Evolutionary conservation across 2,329 filamentous ascomycete species (phyloP).

Genomic region (Chalaropsis ovoidea): DNA sequence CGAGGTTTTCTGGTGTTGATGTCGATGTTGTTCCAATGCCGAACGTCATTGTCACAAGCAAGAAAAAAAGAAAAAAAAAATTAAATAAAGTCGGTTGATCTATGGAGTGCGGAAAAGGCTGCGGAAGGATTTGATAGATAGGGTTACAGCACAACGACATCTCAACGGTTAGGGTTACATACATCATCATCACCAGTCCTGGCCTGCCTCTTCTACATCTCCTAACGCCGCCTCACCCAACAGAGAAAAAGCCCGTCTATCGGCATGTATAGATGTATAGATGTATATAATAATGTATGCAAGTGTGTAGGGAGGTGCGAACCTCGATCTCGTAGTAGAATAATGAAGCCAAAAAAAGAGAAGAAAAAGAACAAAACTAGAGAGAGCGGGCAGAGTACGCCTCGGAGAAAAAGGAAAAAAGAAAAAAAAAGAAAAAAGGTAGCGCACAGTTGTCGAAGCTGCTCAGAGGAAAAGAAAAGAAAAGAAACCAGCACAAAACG

Average conservation of each 20-base stretch:
- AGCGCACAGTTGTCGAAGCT: too few species aligned
- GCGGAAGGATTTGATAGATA: not conserved
- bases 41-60: not conserved
- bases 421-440: not conserved
- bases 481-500: too few species aligned
- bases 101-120: not conserved
- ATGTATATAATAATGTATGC: not conserved
- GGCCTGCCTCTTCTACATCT: too few species aligned
- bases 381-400: not conserved
- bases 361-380: constrained; percentile 19
- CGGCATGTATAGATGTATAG: not conserved
- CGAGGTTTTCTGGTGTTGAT: not conserved
- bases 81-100: not conserved
- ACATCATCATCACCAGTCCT: not conserved
- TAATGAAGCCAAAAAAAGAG: constrained; percentile 18
- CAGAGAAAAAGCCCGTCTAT: too few species aligned
- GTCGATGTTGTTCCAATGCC: not conserved
- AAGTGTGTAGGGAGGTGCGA: not conserved
- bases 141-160: not conserved
- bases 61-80: not conserved
- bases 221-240: too few species aligned
- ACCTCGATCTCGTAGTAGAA: constrained; percentile 13
- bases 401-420: not conserved
- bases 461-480: not conserved
- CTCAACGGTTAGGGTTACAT: not conserved